phyloP scores from a whole-genome alignment of 192 early-diverging fungal genomes.

The Phycomyces nitens region DNA sequence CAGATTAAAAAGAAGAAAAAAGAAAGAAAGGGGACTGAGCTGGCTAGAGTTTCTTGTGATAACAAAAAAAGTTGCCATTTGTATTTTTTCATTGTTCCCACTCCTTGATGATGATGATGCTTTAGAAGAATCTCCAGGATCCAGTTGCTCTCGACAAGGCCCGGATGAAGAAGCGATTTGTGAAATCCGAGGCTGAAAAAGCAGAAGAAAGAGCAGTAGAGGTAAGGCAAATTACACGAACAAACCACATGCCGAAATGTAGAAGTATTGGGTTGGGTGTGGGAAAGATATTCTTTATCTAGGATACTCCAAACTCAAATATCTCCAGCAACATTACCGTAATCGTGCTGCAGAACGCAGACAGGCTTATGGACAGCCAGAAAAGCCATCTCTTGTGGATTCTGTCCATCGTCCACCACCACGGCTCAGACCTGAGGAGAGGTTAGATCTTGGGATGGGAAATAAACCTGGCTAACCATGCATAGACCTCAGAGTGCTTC shows the following conservation, averaged over 20 bases:
- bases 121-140: slow-evolving; percentile 3
- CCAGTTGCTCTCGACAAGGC: background rate
- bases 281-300: background rate
- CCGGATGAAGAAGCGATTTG: background rate
- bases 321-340: slow-evolving; percentile 36
- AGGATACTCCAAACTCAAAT: too few species aligned
- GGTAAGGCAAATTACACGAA: background rate
- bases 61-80: background rate
- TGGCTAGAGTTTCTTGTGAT: background rate
- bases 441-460: background rate
- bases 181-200: background rate
- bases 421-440: background rate
- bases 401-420: slow-evolving; percentile 5
- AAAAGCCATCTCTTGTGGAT: slow-evolving; percentile 13
- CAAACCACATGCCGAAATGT: slow-evolving; percentile 4
- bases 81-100: background rate
- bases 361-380: slow-evolving; percentile 55
- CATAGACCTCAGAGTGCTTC: slow-evolving; percentile 13
- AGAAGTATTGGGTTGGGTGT: background rate
- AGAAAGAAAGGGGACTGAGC: background rate
- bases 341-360: slow-evolving; percentile 65
- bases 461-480: slow-evolving; percentile 1
- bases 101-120: background rate
- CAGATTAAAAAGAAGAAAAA: background rate
- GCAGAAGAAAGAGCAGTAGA: background rate